A percentile compares a stretch with the other conserved stretches of the same genome.
Conservation (phyloP, 305 asterid genomes). For the Rubia peregrina region DNA sequence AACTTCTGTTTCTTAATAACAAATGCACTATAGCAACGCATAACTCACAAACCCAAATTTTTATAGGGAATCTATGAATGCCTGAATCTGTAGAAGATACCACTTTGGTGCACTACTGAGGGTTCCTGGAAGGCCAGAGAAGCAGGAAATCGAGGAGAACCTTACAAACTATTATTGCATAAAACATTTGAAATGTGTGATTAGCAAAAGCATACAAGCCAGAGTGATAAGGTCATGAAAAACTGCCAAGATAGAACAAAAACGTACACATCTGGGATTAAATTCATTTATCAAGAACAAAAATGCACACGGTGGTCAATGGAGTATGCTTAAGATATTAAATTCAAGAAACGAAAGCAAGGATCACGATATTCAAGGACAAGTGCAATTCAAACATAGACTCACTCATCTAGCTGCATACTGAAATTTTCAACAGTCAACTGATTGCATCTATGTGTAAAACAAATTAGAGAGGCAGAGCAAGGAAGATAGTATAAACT, state of each 20-base stretch:
- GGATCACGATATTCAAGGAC: neutral
- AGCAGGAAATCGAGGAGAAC: neutral
- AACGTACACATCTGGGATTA: neutral
- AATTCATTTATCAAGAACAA: neutral
- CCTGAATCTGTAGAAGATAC: neutral
- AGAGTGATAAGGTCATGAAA: neutral
- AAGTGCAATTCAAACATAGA: neutral
- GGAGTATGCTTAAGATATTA: neutral
- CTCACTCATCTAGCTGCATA: neutral
- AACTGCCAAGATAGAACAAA: neutral
- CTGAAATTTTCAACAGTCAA: neutral
- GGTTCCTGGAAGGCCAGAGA: neutral
- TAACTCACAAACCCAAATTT: neutral
- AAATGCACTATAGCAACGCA: neutral
- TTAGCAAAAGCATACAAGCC: neutral
- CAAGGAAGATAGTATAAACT: neutral
- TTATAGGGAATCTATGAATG: neutral
- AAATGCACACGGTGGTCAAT: neutral
- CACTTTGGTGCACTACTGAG: neutral
- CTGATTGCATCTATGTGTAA: neutral
- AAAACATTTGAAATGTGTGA: neutral
- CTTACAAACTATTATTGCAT: neutral
- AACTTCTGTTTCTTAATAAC: neutral
- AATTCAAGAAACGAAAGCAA: neutral
- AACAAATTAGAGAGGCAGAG: neutral